Conservation (phyloP, 257 asterid genomes). For the Primulina eburnea region DNA sequence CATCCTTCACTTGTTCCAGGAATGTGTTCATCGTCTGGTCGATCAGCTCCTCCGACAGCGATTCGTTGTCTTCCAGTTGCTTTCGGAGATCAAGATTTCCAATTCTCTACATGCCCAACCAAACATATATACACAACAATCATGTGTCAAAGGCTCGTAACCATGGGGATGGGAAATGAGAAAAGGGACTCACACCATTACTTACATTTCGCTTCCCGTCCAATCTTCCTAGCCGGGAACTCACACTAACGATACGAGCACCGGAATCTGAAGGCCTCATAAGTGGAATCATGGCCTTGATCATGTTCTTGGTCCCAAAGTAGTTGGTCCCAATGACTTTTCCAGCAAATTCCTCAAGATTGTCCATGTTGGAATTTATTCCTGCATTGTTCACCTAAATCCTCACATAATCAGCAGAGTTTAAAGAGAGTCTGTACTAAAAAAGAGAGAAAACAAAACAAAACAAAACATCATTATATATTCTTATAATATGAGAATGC, state of each 20-base stretch:
- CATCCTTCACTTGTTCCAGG: slow-evolving; percentile 55
- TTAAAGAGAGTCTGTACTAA: background rate
- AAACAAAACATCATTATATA: background rate
- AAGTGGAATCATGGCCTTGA: slow-evolving; percentile 73
- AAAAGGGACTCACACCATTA: slow-evolving; percentile 16
- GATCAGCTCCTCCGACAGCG: slow-evolving; percentile 68
- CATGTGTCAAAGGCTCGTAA: background rate
- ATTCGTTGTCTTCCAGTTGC: slow-evolving; percentile 62
- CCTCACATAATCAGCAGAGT: slow-evolving; percentile 23
- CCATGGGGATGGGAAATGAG: background rate
- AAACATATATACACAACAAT: background rate
- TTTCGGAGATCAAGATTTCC: slow-evolving; percentile 54
- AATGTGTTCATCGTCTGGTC: slow-evolving; percentile 44
- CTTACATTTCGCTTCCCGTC: slow-evolving; percentile 75
- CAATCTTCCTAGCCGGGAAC: slow-evolving; percentile 84
- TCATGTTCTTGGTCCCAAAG: slow-evolving; percentile 79
- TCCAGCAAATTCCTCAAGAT: slow-evolving; percentile 72
- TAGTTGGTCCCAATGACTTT: slow-evolving; percentile 73
- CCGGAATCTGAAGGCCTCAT: slow-evolving; percentile 76
- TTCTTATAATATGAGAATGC: background rate
- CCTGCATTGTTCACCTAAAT: slow-evolving; percentile 95
- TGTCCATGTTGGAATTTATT: slow-evolving; percentile 72
- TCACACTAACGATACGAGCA: slow-evolving; percentile 80
- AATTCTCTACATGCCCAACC: slow-evolving; percentile 32
- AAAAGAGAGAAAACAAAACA: too few species aligned